Conservation (phyloP, 176 grass and related monocot genomes). For the Dactylis glomerata region DNA sequence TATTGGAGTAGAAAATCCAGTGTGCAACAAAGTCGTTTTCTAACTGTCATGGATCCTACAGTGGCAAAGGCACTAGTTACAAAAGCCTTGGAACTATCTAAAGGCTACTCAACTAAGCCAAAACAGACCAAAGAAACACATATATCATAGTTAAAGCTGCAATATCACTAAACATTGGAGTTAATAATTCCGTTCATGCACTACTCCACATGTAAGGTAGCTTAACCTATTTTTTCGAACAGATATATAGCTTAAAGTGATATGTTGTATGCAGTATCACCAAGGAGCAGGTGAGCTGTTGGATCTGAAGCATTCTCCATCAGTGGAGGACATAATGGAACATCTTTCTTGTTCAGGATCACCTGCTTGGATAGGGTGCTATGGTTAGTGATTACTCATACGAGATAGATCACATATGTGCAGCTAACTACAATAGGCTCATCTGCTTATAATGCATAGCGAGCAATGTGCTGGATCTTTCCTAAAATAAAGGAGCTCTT, state of each 20-base stretch:
- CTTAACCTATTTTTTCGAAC: neutral
- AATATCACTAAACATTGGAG: neutral
- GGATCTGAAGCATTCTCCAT: slow-evolving; percentile 16
- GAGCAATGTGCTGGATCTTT: neutral
- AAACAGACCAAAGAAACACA: neutral
- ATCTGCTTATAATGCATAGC: neutral
- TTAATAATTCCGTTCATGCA: neutral
- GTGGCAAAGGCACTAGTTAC: neutral
- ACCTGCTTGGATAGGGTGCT: neutral
- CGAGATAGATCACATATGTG: neutral
- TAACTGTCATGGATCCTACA: neutral
- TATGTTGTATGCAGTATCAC: slow-evolving; percentile 3
- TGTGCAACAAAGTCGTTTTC: neutral
- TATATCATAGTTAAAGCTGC: neutral
- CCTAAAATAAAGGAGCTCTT: neutral
- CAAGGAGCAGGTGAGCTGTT: neutral
- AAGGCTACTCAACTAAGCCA: neutral
- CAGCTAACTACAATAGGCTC: neutral
- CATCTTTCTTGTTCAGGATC: neutral
- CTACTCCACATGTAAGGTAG: neutral
- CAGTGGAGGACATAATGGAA: neutral
- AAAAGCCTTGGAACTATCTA: neutral
- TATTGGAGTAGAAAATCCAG: neutral
- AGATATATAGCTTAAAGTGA: neutral
- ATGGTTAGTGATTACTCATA: slow-evolving; percentile 12